Percentiles rank a stretch among this genome's conserved stretches.
Evolutionary conservation across 257 asterid species (phyloP).

Genomic region (Buddleja alternifolia): DNA sequence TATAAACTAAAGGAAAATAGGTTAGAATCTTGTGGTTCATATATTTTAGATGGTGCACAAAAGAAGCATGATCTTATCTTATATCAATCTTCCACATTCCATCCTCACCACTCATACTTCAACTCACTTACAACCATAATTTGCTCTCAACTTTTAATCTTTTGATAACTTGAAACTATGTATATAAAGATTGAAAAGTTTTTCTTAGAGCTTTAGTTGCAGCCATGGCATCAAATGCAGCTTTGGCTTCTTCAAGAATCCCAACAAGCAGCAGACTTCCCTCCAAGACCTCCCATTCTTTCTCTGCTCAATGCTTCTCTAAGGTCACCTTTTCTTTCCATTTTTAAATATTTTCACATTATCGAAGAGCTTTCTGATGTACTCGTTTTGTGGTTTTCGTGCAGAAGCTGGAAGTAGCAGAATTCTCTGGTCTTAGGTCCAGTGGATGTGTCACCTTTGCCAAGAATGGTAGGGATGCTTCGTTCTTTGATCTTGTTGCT

Average conservation of each 20-base stretch:
- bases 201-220: constrained; percentile 43
- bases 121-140: constrained; percentile 49
- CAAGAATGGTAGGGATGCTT: constrained; percentile 51
- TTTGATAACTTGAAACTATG: constrained; percentile 28
- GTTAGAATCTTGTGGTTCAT: constrained; percentile 49
- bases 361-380: not conserved
- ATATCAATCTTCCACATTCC: constrained; percentile 37
- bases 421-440: constrained; percentile 73
- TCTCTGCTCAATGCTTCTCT: constrained; percentile 67
- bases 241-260: constrained; percentile 88
- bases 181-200: constrained; percentile 9
- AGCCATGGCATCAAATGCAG: constrained; percentile 89
- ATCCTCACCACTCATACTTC: constrained; percentile 63
- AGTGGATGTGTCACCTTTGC: constrained; percentile 59
- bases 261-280: constrained; percentile 64
- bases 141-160: constrained; percentile 19
- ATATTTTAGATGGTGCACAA: constrained; percentile 36
- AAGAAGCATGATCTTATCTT: constrained; percentile 65
- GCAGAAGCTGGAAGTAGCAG: constrained; percentile 68
- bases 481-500: constrained; percentile 68
- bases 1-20: not conserved
- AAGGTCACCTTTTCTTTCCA: constrained; percentile 44
- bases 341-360: too few species aligned
- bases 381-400: constrained; percentile 17
- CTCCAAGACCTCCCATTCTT: constrained; percentile 51